phyloP scores from a whole-genome alignment of 2,329 filamentous ascomycete genomes.

The Rhynchosporium secalis region DNA sequence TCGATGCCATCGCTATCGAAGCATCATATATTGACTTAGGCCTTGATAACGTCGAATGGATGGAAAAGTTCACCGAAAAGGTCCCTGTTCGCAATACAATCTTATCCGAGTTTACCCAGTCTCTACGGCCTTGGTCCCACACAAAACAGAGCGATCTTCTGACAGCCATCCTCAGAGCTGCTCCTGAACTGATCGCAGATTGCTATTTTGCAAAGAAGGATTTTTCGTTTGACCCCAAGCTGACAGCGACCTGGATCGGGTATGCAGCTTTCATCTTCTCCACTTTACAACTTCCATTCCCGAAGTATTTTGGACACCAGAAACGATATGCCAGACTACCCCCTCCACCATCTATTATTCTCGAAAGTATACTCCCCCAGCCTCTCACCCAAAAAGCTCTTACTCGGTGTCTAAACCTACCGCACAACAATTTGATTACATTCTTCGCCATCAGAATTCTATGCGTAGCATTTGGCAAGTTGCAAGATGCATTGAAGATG shows the following conservation, averaged over 20 bases:
- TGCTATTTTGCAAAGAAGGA: conserved; percentile 81
- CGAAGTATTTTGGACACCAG: conserved; percentile 67
- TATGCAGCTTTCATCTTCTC: conserved; percentile 88
- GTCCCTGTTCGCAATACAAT: conserved; percentile 77
- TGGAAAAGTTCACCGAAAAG: conserved; percentile 64
- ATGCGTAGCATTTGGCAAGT: conserved; percentile 75
- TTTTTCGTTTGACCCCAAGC: conserved; percentile 87
- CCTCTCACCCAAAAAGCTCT: conserved; percentile 80
- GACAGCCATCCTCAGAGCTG: conserved; percentile 73
- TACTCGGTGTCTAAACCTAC: conserved; percentile 74
- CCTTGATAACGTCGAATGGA: conserved; percentile 68
- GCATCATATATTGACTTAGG: conserved; percentile 59
- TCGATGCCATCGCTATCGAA: conserved; percentile 46
- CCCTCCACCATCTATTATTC: conserved; percentile 73
- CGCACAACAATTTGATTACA: conserved; percentile 75
- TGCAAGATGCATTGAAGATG: conserved; percentile 49
- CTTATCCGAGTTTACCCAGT: conserved; percentile 75
- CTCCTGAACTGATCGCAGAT: conserved; percentile 82
- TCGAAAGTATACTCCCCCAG: conserved; percentile 84
- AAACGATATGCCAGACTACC: conserved; percentile 65
- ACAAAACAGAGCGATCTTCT: conserved; percentile 79
- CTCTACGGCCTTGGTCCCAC: conserved; percentile 80
- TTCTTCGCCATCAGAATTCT: conserved; percentile 84
- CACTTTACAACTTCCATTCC: conserved; percentile 72
- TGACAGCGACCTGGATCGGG: conserved; percentile 92